A percentile compares a stretch with the other conserved stretches of the same genome.
Evolutionary conservation across 139 green algal genomes (phyloP).

Genomic region (Tetraselmis striata): DNA sequence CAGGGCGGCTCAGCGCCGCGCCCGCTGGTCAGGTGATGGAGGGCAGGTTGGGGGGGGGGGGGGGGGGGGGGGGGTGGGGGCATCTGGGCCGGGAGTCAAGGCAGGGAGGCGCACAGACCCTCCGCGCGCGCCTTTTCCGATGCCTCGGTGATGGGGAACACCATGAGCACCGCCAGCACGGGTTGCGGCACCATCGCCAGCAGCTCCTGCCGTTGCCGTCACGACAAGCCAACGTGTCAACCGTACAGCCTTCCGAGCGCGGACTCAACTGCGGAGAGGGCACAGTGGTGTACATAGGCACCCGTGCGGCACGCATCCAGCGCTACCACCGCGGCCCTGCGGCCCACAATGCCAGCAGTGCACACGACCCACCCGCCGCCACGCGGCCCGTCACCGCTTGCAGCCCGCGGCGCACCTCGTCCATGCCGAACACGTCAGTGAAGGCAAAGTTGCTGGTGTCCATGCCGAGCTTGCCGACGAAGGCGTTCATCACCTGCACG

Average conservation of each 20-base stretch:
- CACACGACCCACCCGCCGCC: too few species aligned
- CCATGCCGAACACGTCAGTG: conserved; percentile 70
- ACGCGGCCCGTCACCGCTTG: too few species aligned
- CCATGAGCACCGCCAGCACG: conserved; percentile 72
- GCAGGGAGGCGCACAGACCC: too few species aligned
- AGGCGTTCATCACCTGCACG: conserved; percentile 52
- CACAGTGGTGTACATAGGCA: not conserved
- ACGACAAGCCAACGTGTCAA: conserved; percentile 21
- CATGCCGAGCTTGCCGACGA: conserved; percentile 53
- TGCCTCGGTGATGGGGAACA: conserved; percentile 74
- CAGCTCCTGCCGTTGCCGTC: conserved; percentile 74
- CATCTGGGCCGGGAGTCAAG: too few species aligned
- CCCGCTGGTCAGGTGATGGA: too few species aligned
- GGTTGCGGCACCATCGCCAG: conserved; percentile 80
- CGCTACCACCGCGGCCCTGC: too few species aligned
- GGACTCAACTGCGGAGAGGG: not conserved
- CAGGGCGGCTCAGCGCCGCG: too few species aligned
- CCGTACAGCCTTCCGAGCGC: not conserved
- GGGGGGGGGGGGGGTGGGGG: too few species aligned
- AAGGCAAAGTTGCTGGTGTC: conserved; percentile 47
- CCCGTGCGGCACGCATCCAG: not conserved
- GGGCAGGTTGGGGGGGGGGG: too few species aligned
- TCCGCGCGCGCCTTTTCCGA: conserved; percentile 51
- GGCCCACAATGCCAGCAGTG: too few species aligned
- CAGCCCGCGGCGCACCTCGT: conserved; percentile 44